Percentiles rank a stretch among this genome's conserved stretches.
Evolutionary conservation across 495 filamentous ascomycete species (phyloP).

Genomic region (Aspergillus incahuasiensis): DNA sequence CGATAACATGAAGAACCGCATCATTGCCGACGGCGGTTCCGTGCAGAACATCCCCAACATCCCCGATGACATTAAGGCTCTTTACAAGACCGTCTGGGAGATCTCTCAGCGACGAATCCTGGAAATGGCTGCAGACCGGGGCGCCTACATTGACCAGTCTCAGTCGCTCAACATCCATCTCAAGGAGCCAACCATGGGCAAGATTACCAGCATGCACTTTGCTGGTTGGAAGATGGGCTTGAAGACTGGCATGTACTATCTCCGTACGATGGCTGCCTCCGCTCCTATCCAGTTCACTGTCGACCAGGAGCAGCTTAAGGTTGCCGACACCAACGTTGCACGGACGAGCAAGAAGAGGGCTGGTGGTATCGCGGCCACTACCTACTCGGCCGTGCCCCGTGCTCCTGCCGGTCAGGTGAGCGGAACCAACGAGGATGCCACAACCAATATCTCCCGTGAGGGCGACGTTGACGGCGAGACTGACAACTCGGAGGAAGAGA

Average conservation of each 20-base stretch:
- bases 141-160: constrained; percentile 97
- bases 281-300: constrained; percentile 99
- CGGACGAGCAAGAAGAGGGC: constrained; percentile 65
- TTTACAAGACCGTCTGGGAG: constrained; percentile 99
- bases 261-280: constrained; percentile 94
- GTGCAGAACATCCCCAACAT: constrained; percentile 97
- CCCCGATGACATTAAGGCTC: constrained; percentile 87
- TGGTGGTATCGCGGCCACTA: constrained; percentile 41
- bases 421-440: constrained; percentile 36
- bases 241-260: constrained; percentile 99
- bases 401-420: constrained; percentile 35
- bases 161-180: constrained; percentile 99
- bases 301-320: constrained; percentile 91
- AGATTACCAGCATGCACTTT: constrained; percentile 99
- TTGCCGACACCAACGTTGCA: constrained; percentile 78
- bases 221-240: constrained; percentile 97
- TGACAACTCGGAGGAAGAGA: constrained; percentile 47
- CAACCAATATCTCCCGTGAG: constrained; percentile 53
- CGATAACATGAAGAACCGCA: constrained; percentile 99
- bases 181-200: constrained; percentile 98
- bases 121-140: constrained; percentile 97
- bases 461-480: constrained; percentile 47
- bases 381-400: constrained; percentile 56
- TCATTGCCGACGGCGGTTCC: constrained; percentile 93
- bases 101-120: constrained; percentile 94